Evolutionary conservation across 2,329 filamentous ascomycete genomes (phyloP).

Genomic region (Keithomyces neogunnii): DNA sequence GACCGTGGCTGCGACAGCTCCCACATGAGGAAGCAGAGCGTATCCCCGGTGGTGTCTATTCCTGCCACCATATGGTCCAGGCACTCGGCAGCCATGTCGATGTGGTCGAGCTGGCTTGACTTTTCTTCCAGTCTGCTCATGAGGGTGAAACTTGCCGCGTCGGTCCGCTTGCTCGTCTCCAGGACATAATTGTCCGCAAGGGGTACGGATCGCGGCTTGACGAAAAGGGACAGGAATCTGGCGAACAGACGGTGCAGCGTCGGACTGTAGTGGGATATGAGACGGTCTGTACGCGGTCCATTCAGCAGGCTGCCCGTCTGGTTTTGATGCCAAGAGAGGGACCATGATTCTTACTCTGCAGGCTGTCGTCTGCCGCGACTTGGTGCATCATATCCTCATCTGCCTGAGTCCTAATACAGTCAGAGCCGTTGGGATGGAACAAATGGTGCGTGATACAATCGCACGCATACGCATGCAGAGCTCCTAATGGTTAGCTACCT

Average conservation of each 20-base stretch:
- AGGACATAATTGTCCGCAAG: conserved; percentile 52
- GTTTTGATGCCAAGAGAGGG: not conserved
- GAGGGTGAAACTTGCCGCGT: conserved; percentile 46
- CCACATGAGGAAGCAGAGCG: conserved; percentile 63
- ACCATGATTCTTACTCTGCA: conserved; percentile 43
- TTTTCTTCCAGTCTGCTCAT: conserved; percentile 49
- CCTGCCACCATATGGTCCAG: conserved; percentile 65
- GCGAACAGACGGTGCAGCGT: conserved; percentile 38
- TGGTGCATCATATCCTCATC: conserved; percentile 62
- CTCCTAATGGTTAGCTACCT: conserved; percentile 9
- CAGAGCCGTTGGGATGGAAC: conserved; percentile 57
- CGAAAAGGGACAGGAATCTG: conserved; percentile 36
- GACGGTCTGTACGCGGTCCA: conserved; percentile 37
- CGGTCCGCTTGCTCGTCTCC: conserved; percentile 35
- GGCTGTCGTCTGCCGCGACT: conserved; percentile 57
- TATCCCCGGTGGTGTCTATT: conserved; percentile 64
- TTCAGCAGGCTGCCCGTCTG: conserved; percentile 8
- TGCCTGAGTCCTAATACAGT: conserved; percentile 45
- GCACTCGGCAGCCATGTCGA: conserved; percentile 58
- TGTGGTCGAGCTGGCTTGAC: conserved; percentile 34
- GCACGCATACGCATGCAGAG: conserved; percentile 58
- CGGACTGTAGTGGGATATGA: conserved; percentile 50
- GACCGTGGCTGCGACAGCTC: conserved; percentile 56
- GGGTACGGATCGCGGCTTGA: conserved; percentile 48
- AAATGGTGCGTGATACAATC: conserved; percentile 62